Percentiles rank a stretch among this genome's conserved stretches.
Conservation (phyloP, 306 rosid species). For the Trifolium repens region DNA sequence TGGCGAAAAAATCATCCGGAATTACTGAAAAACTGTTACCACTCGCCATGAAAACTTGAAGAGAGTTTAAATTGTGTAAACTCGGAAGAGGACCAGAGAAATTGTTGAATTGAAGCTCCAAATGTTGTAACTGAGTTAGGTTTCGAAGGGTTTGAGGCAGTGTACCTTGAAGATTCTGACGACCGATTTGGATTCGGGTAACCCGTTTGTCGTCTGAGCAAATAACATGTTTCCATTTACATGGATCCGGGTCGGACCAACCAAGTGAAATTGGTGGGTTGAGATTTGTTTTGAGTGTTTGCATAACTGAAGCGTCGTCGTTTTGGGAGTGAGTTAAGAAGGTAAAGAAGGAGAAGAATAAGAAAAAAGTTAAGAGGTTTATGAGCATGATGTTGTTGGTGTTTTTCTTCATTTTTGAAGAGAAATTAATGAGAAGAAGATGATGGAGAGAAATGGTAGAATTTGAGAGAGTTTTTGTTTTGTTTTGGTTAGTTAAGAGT, state of each 20-base stretch:
- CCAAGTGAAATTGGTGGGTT: slow-evolving; percentile 51
- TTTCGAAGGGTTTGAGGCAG: slow-evolving; percentile 54
- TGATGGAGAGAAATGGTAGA: neutral
- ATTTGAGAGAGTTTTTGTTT: neutral
- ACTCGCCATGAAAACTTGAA: slow-evolving; percentile 60
- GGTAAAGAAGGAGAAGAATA: slow-evolving; percentile 36
- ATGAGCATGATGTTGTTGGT: neutral
- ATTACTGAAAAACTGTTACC: slow-evolving; percentile 59
- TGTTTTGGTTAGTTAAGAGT: slow-evolving; percentile 1
- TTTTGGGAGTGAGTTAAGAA: slow-evolving; percentile 45
- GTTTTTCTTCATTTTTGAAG: neutral
- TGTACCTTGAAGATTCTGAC: slow-evolving; percentile 57
- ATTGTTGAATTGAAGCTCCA: slow-evolving; percentile 85
- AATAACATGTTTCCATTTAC: slow-evolving; percentile 55
- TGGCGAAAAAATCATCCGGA: slow-evolving; percentile 63
- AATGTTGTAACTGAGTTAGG: slow-evolving; percentile 58
- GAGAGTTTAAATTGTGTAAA: slow-evolving; percentile 52
- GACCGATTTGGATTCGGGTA: slow-evolving; percentile 74
- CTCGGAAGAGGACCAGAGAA: slow-evolving; percentile 77
- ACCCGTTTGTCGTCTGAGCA: slow-evolving; percentile 59
- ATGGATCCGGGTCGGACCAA: slow-evolving; percentile 73
- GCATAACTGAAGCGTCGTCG: slow-evolving; percentile 63
- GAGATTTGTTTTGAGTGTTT: slow-evolving; percentile 59
- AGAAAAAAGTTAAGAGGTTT: slow-evolving; percentile 34
- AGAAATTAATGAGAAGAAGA: neutral